Evolutionary conservation across 2,329 filamentous ascomycete genomes (phyloP).

Genomic region (Aspergillus sp.): DNA sequence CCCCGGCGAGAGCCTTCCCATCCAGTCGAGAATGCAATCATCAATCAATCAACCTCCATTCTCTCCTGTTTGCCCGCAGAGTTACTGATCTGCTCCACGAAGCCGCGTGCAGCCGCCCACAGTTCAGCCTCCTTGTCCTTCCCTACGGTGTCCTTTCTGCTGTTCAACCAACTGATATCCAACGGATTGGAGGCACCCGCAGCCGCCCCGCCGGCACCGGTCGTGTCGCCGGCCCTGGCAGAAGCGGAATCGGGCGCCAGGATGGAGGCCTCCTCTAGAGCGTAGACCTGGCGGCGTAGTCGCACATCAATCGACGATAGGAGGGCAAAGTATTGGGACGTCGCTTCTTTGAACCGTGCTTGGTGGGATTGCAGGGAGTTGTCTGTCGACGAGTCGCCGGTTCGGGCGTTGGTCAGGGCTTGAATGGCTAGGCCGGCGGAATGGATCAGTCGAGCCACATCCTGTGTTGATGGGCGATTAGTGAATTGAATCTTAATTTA

Average conservation of each 20-base stretch:
- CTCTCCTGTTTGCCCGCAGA: conserved; percentile 24
- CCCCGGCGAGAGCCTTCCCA: neutral
- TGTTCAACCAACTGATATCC: conserved; percentile 88
- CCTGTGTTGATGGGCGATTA: conserved; percentile 29
- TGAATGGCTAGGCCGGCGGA: conserved; percentile 63
- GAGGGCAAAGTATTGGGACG: conserved; percentile 65
- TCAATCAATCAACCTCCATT: conserved; percentile 41
- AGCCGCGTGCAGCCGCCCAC: conserved; percentile 61
- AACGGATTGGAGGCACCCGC: conserved; percentile 53
- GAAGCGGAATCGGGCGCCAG: conserved; percentile 51
- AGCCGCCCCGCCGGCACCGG: conserved; percentile 28
- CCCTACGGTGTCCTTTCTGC: conserved; percentile 76
- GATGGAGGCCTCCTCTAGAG: conserved; percentile 77
- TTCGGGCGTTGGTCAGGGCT: conserved; percentile 57
- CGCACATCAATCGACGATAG: conserved; percentile 73
- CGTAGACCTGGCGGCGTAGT: conserved; percentile 73
- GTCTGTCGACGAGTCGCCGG: conserved; percentile 31
- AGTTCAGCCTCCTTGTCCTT: conserved; percentile 81
- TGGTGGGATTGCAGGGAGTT: conserved; percentile 57
- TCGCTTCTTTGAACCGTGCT: conserved; percentile 56
- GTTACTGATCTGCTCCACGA: conserved; percentile 48
- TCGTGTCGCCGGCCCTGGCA: conserved; percentile 28
- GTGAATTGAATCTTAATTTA: neutral
- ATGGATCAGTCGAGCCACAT: conserved; percentile 55
- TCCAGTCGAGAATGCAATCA: neutral